phyloP scores from a whole-genome alignment of 2,329 filamentous ascomycete genomes.

The Ceratocystis cubensis region DNA sequence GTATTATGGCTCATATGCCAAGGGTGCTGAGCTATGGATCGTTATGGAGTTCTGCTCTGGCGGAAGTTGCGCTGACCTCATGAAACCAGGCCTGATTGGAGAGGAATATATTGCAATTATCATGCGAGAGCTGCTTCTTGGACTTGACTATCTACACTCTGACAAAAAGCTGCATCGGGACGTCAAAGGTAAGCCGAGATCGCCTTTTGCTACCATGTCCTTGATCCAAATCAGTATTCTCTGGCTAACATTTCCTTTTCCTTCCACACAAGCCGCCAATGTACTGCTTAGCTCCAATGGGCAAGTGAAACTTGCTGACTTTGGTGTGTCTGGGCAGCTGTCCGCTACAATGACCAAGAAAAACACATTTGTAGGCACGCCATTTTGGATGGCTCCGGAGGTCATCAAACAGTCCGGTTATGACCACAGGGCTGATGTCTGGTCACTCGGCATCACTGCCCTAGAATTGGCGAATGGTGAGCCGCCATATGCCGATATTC shows the following conservation, averaged over 20 bases:
- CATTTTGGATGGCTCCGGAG: conserved; percentile 99
- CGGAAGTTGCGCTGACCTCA: conserved; percentile 86
- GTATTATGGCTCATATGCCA: conserved; percentile 94
- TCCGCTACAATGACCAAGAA: conserved; percentile 99
- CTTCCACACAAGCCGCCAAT: conserved; percentile 58
- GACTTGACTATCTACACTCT: conserved; percentile 81
- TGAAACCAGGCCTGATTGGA: conserved; percentile 82
- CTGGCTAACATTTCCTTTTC: conserved; percentile 3
- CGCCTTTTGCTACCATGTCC: neutral
- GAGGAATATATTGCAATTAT: conserved; percentile 98
- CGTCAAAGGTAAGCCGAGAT: conserved; percentile 59
- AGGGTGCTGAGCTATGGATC: conserved; percentile 95
- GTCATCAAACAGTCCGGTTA: conserved; percentile 98
- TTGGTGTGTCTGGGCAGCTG: conserved; percentile 90
- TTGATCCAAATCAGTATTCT: conserved; percentile 8
- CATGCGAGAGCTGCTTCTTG: conserved; percentile 73
- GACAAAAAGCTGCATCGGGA: conserved; percentile 96
- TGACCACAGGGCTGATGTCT: conserved; percentile 95
- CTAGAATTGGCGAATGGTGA: conserved; percentile 85
- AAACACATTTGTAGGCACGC: conserved; percentile 95
- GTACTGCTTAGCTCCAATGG: conserved; percentile 79
- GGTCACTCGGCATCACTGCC: conserved; percentile 90
- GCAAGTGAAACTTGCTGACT: conserved; percentile 94
- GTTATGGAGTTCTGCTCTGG: conserved; percentile 99
- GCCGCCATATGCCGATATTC: conserved; percentile 89